Evolutionary conservation across 306 rosid species (phyloP).

Genomic region (Comarum palustre): DNA sequence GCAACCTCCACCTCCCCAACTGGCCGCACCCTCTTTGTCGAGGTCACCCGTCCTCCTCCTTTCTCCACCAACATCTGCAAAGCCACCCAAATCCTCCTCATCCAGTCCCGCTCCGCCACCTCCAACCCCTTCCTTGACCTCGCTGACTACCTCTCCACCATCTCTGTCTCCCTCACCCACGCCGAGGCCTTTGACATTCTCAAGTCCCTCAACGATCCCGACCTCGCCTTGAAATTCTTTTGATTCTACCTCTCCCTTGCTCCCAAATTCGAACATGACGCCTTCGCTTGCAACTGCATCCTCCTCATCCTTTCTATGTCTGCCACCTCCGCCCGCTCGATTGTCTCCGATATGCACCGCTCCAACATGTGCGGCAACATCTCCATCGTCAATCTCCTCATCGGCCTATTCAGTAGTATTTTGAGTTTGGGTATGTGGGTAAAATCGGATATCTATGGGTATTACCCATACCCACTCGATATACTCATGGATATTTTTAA

Average conservation of each 20-base stretch:
- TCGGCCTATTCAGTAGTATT: slow-evolving; percentile 49
- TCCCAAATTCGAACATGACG: slow-evolving; percentile 62
- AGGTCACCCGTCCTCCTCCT: slow-evolving; percentile 53
- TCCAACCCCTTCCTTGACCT: slow-evolving; percentile 74
- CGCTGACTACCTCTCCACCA: slow-evolving; percentile 56
- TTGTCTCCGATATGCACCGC: slow-evolving; percentile 59
- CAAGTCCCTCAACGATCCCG: slow-evolving; percentile 58
- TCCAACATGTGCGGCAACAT: slow-evolving; percentile 52
- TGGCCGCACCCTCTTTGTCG: slow-evolving; percentile 70
- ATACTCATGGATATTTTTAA: too few relatives aligned
- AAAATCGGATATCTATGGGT: too few relatives aligned
- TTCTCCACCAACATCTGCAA: slow-evolving; percentile 62
- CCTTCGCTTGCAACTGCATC: slow-evolving; percentile 71
- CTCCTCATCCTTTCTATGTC: slow-evolving; percentile 79
- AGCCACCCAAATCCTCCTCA: slow-evolving; percentile 72
- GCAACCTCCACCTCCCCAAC: slow-evolving; percentile 60
- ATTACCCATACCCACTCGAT: too few relatives aligned
- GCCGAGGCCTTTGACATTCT: slow-evolving; percentile 84
- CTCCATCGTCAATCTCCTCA: slow-evolving; percentile 74
- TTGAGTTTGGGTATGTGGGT: too few relatives aligned
- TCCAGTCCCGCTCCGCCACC: slow-evolving; percentile 17
- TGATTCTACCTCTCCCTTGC: slow-evolving; percentile 63
- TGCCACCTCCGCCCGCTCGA: slow-evolving; percentile 40
- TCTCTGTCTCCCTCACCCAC: slow-evolving; percentile 59
- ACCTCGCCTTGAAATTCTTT: slow-evolving; percentile 72